Base-by-base conservation (phyloP, 441 rosid genomes). In the Biscutella laevigata region DNA sequence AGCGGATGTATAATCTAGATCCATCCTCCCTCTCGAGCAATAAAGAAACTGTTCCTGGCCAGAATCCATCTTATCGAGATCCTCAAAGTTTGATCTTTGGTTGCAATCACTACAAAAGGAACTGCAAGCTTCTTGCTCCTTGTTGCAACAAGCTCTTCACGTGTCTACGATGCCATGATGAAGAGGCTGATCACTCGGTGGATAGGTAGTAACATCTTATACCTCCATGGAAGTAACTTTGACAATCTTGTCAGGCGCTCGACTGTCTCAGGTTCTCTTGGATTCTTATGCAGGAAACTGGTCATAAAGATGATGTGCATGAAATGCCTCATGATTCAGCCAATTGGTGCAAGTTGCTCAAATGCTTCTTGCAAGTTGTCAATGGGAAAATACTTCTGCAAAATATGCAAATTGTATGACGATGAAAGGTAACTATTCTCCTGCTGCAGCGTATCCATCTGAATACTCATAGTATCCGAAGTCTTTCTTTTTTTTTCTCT, bases 231-330 rank as follows among this genome's bases (percentile, higher is more conserved):
- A 30, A 16, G 19, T 13, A 52, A 29, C 5, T 57, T 41, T 15
- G 16, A 45, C 28, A 61, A 42, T 36, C 4, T 35, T 49, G 19
- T 49, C 55, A 53, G 46, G 38, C 54, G 24, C 41, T 63, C 28
- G 55, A 55, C 5, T 5, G 1, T 66, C 13, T 67, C 5, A 52
- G 25, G 55, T 51, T 64, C 35, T 39, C 49, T 39, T 30, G 54
- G 50, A 10, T 56, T 60, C 15, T 29, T 30, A 35, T 68, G 65
- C 84, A 88, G 99, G 77, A 92, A 92, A 72, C 82, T 76, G 12
- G 77, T 95, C n/a, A 58, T 87, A 46, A 95, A 88, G 76, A 92
- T 88, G 95, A 86, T 92, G 97, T 92, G 99, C 69, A 92, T 92
- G 95, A 71, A 64, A 11, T 92, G 99, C 71, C 79, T 86, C 42